Evolutionary conservation across 306 rosid genomes (phyloP).

Genomic region (Castanea sativa): DNA sequence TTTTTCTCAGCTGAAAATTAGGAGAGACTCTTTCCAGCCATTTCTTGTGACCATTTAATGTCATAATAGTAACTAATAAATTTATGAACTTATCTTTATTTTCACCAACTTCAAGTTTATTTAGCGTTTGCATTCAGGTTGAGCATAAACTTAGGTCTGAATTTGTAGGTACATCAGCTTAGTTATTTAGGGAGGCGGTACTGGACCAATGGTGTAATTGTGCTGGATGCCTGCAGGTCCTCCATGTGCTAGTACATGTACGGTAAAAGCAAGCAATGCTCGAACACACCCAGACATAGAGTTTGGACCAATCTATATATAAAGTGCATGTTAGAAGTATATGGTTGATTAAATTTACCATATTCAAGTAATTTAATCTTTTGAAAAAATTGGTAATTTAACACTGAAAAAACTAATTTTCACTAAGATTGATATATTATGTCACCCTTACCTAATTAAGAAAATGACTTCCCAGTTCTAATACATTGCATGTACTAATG

Average conservation of each 20-base stretch:
- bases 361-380: no score
- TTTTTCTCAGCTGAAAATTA: neutral
- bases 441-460: neutral
- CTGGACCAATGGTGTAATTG: neutral
- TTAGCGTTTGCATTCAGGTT: no score
- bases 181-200: no score
- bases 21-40: neutral
- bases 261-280: neutral
- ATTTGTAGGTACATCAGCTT: no score
- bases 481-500: no score
- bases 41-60: neutral
- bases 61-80: neutral
- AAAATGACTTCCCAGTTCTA: neutral
- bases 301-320: neutral
- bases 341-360: no score
- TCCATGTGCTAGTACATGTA: neutral
- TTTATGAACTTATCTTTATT: no score
- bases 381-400: no score
- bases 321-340: no score
- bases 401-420: neutral
- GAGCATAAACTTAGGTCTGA: no score
- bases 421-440: no score
- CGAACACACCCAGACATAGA: neutral
- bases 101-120: no score
- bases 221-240: neutral